Percentiles rank a stretch among this genome's conserved stretches.
phyloP scores from a whole-genome alignment of 345 rosid genomes.

The Laguncularia racemosa region DNA sequence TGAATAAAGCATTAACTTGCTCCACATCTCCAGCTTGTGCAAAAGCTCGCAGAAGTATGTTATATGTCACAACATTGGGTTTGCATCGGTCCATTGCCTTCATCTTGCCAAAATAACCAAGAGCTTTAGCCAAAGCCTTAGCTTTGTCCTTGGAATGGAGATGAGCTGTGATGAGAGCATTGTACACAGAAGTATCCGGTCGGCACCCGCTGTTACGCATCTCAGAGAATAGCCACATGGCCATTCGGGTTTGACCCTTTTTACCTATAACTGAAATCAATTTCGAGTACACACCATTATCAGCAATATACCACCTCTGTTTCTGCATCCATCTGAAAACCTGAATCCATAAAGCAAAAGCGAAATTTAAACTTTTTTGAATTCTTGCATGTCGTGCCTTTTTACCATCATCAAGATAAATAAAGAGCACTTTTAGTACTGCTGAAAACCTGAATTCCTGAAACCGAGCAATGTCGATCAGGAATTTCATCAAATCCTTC shows the following conservation, averaged over 20 bases:
- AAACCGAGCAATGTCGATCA: too few relatives aligned
- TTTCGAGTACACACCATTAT: conserved; percentile 82
- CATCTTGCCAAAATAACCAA: conserved; percentile 77
- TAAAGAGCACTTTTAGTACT: too few relatives aligned
- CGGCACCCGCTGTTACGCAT: conserved; percentile 96
- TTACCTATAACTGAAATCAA: conserved; percentile 80
- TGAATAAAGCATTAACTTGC: conserved; percentile 63
- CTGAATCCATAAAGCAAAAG: conserved; percentile 15
- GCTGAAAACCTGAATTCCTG: too few relatives aligned
- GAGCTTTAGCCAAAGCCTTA: conserved; percentile 72
- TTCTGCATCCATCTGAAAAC: conserved; percentile 99
- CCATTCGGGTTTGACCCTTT: conserved; percentile 86
- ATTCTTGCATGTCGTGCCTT: background rate
- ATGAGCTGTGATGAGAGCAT: conserved; percentile 82
- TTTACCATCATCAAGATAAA: background rate
- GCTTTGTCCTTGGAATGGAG: conserved; percentile 74
- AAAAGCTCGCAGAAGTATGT: conserved; percentile 79
- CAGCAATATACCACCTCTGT: conserved; percentile 83
- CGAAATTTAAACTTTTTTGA: background rate
- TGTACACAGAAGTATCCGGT: conserved; percentile 85
- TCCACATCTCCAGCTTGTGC: conserved; percentile 72
- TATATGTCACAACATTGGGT: conserved; percentile 84
- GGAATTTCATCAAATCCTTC: too few relatives aligned
- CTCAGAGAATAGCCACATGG: conserved; percentile 97
- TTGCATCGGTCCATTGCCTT: conserved; percentile 69